phyloP scores from a whole-genome alignment of 2,329 filamentous ascomycete genomes.

The Monosporascus cannonballus region DNA sequence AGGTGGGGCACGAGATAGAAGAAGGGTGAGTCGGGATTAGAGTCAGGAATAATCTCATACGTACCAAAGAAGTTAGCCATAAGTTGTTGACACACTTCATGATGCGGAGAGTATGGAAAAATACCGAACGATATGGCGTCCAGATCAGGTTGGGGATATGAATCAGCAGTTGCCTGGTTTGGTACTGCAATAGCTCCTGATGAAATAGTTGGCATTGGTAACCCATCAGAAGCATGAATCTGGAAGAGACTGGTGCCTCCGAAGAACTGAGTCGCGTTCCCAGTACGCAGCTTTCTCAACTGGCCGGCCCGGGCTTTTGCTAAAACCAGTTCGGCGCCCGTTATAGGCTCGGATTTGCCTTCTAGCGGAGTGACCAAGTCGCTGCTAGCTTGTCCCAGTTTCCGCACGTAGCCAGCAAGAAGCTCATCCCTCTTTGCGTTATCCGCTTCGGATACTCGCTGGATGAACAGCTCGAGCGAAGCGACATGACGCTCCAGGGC shows the following conservation, averaged over 20 bases:
- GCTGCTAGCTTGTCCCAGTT: conserved; percentile 2
- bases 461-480: conserved; percentile 38
- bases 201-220: background rate
- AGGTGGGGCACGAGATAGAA: no score
- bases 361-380: conserved; percentile 10
- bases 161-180: conserved; percentile 7
- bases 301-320: conserved; percentile 29
- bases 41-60: background rate
- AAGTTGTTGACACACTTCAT: conserved; percentile 36
- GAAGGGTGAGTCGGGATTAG: background rate
- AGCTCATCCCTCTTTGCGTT: conserved; percentile 34
- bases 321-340: conserved; percentile 17
- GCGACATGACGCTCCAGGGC: conserved; percentile 41
- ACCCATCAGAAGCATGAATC: conserved; percentile 26
- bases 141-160: conserved; percentile 4
- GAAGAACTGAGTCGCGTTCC: conserved; percentile 40
- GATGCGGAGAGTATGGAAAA: conserved; percentile 36
- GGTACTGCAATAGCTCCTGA: conserved; percentile 1
- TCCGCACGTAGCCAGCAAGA: conserved; percentile 30
- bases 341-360: conserved; percentile 5
- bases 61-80: conserved; percentile 40
- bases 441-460: conserved; percentile 35
- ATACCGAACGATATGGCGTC: conserved; percentile 4
- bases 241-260: conserved; percentile 42
- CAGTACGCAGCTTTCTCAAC: conserved; percentile 29